Evolutionary conservation across 225 moss, liverwort and hornwort genomes (phyloP).

Genomic region (Polytrichum formosum): DNA sequence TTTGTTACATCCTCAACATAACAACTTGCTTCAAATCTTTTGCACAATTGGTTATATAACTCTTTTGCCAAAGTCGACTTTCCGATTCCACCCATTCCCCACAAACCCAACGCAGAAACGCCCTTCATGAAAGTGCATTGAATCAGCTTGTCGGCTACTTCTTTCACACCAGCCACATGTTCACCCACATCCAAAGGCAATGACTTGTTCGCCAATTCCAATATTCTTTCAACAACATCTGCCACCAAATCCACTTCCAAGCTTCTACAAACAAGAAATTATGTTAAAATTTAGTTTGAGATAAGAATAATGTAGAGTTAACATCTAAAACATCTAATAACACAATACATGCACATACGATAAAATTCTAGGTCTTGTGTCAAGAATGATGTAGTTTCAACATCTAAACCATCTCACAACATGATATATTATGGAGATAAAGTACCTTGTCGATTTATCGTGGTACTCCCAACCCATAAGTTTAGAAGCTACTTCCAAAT

Average conservation of each 20-base stretch:
- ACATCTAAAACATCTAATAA: background rate
- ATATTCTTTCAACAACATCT: background rate
- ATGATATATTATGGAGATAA: background rate
- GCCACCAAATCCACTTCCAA: background rate
- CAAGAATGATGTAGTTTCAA: background rate
- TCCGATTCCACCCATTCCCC: slow-evolving; percentile 15
- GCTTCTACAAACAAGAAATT: background rate
- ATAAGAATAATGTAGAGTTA: no score
- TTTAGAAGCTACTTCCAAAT: slow-evolving; percentile 2
- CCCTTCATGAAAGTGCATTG: no score
- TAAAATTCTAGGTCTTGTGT: no score
- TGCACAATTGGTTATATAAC: background rate
- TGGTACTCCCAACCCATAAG: background rate
- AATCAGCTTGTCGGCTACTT: background rate
- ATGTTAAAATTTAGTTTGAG: background rate
- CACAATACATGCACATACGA: no score
- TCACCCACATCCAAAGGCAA: background rate
- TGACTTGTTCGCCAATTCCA: background rate
- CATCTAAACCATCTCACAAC: background rate
- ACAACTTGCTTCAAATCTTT: background rate
- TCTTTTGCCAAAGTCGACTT: slow-evolving; percentile 9
- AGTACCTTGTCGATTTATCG: background rate
- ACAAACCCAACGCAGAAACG: background rate
- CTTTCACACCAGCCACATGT: background rate
- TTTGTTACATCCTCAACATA: background rate